Evolutionary conservation across 192 early-diverging fungal species (phyloP), one percentile per base, ranked within the genome.

Genomic region (Gaertneriomyces sp.): DNA sequence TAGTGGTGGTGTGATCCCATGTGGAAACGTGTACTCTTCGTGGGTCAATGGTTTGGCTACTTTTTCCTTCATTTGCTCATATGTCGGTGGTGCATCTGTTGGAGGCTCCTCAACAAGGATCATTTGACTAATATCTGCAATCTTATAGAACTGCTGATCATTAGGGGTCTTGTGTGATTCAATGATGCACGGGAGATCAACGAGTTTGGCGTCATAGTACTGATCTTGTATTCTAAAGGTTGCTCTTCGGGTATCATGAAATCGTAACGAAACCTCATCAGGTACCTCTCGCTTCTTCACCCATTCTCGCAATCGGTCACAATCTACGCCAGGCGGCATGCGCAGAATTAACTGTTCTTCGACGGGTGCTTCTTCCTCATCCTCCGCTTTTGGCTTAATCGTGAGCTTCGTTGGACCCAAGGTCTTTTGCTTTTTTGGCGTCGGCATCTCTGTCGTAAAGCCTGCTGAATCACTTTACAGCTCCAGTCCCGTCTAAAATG

Each of bases 91-190:
- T 44, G 19, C 47, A 38, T 6, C 44, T 42, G 53, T 43, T 17
- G 53, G 51, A 5, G 45, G 5, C 8, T 43, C 59, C 12, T 64
- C 62, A 2, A 64, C 62, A 4, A 64, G 45, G 16, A 64, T 41
- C 75, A 94, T 85, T 77, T 94, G 92, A 1, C 84, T 89, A 40
- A 94, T 90, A 67, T 93, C 90, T 16, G 85, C 87, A 44, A 92
- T 82, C 61, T 94, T 94, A 71, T 89, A 93, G 42, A 91, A 80
- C 64, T 93, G 91, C 60, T 91, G 90, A 63, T 87, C 86, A 61
- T 94, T 90, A 8, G 91, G 73, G 0, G 90, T 93, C 68, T 93
- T 94, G 64, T 91, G 89, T 2, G 91, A 85, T 66, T 94, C 92
- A 40, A 91, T 84, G 59, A 94, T 90, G 14, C 85, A 88, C 9